Evolutionary conservation across 371 early-diverging fungal species (phyloP), one percentile per base, ranked within the genome.

Genomic region (Parasitella parasitica): DNA sequence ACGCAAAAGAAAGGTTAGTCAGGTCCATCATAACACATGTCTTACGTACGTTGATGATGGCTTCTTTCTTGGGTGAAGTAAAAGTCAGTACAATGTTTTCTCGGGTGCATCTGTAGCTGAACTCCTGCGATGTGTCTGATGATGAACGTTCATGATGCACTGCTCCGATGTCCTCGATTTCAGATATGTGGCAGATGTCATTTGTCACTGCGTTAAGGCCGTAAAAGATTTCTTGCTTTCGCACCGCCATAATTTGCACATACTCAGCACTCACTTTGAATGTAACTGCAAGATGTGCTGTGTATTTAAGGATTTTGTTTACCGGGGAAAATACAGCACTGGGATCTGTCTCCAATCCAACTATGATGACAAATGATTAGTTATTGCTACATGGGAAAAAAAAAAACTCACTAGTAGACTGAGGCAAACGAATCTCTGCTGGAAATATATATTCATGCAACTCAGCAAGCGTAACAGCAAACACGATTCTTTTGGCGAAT

Each of bases 161-260:
- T 46, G 82, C 60, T 28, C 75, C 69, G 39, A 91, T 78, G 54
- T 94, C 94, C 4, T 91, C 85, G 27, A 95, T 84, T 57, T 93
- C 94, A 12, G 92, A 84, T 26, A 94, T 89, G 67, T 91, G 92
- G 69, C 82, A 93, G 6, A 94, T 86, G 59, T 97, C 96, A 64
- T 93, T 93, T 41, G 91, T 81, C 38, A 85, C 73, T 12, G 91
- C 80, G 49, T 71, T 84, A 38, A 87, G 68, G 3, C 90, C 90
- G 58, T 80, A 72, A 27, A 93, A 61, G 12, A 86, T 66, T 28
- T 86, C 86, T 66, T 86, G 86, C 56, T 83, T 84, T 54, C 77
- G 71, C 37, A 72, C 75, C 26, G 85, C 81, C 37, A 79, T 84
- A 12, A 96, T 77, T 68, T 94, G 93, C 35, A 97, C 84, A 12